Percentiles rank a stretch among this genome's conserved stretches.
Evolutionary conservation across 1,284 basidiomycete species (phyloP).

Genomic region (Coniferiporia weirii): DNA sequence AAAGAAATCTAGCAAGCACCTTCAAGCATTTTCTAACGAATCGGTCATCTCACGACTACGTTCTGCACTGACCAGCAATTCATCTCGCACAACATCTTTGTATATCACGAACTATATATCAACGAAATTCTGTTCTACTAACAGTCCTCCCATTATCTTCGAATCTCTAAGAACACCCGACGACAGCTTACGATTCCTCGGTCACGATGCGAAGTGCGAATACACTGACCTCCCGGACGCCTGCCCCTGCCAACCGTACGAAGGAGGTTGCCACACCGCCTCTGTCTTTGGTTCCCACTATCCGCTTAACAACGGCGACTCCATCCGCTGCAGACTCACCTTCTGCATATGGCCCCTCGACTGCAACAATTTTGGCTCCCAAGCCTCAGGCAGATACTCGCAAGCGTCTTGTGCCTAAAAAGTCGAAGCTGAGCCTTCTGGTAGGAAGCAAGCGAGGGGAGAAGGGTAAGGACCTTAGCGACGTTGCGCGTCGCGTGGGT

Average conservation of each 20-base stretch:
- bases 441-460: constrained; percentile 27
- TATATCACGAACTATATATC: constrained; percentile 12
- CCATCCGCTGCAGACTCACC: constrained; percentile 49
- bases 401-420: constrained; percentile 67
- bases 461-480: constrained; percentile 49
- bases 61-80: constrained; percentile 13
- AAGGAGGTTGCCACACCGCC: constrained; percentile 30
- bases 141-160: neutral
- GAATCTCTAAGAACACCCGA: constrained; percentile 7
- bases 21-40: neutral
- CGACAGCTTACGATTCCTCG: constrained; percentile 4
- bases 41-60: constrained; percentile 16
- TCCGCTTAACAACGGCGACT: constrained; percentile 62
- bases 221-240: constrained; percentile 31
- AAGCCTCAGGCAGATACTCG: constrained; percentile 30
- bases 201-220: neutral
- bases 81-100: constrained; percentile 4
- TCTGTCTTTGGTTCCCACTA: constrained; percentile 44
- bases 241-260: constrained; percentile 26
- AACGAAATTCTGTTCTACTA: neutral
- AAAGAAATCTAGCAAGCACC: neutral
- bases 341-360: constrained; percentile 28
- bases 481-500: constrained; percentile 56
- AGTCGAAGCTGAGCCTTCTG: constrained; percentile 59
- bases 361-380: constrained; percentile 31